phyloP scores from a whole-genome alignment of 805 yeast genomes.

The Isabelozyma gotoi region DNA sequence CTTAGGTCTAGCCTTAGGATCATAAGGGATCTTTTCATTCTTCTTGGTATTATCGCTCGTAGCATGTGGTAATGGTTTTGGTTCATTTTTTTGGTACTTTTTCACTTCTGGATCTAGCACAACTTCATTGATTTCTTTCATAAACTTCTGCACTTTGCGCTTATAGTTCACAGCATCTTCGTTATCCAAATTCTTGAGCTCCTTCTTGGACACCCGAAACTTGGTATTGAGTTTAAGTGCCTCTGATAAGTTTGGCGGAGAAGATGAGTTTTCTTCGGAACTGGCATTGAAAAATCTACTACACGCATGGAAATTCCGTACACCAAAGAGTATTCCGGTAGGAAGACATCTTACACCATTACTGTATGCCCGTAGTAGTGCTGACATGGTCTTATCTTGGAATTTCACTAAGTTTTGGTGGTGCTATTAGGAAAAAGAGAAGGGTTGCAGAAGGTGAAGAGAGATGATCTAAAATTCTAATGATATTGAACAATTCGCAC shows the following conservation, averaged over 20 bases:
- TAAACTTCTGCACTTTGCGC: neutral
- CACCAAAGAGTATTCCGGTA: neutral
- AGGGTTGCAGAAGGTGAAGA: neutral
- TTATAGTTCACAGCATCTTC: neutral
- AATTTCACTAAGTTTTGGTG: neutral
- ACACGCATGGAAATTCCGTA: neutral
- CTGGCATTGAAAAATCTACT: neutral
- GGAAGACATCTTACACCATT: neutral
- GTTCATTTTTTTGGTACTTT: neutral
- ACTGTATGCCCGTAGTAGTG: neutral
- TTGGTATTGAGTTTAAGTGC: slow-evolving; percentile 1
- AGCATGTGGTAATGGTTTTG: neutral
- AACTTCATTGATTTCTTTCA: neutral
- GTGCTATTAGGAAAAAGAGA: neutral
- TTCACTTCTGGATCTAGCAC: neutral
- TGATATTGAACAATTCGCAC: neutral
- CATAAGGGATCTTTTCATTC: neutral
- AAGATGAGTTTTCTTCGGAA: neutral
- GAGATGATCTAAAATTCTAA: neutral
- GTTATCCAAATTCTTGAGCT: slow-evolving; percentile 2
- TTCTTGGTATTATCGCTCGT: neutral
- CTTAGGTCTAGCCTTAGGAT: neutral
- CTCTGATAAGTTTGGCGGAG: neutral
- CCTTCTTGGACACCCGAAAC: neutral
- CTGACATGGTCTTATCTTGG: neutral